Evolutionary conservation across 768 basidiomycete genomes (phyloP), one percentile per base, ranked within the genome.

Genomic region (Dentipellis fragilis): DNA sequence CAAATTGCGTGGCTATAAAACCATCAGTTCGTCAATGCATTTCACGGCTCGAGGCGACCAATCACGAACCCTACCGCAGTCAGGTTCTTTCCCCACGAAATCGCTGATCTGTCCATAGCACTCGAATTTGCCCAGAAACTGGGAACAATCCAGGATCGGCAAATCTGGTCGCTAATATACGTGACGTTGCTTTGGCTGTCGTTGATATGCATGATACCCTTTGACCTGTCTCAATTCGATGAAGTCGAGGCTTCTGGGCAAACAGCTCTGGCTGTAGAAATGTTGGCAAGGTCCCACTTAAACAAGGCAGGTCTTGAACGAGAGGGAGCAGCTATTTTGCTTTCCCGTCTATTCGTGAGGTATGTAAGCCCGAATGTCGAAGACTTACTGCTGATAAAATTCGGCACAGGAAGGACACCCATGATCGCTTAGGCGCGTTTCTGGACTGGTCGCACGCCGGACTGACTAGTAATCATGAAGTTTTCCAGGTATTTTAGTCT

Each of bases 31-130:
- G 85, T 78, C 42, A 38, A 58, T 52, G 50, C 60, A 51, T 22
- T 38, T 22, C 45, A 60, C 52, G 47, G 21, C 49, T 51, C 7
- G 23, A 10, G 17, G 40, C 16, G 8, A 19, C 35, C 21, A 35
- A 37, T 29, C 22, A 23, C 51, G 48, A 55, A 23, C 46, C 4
- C 22, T 59, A 57, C 62, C 59, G 56, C 65, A 99, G 95, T 87
- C 59, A 84, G 90, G 59, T 93, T 88, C 69, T 96, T 99, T 66
- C 95, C 95, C 42, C 95, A 97, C 65, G 86, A 92, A 64, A 78
- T 96, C 37, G 74, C 80, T 1, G 91, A 95, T 68, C 75, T 98
- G 3, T 79, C 83, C 0, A 77, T 90, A 51, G 87, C 85, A 0
- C 71, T 95, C 12, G 74, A 78, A 16, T 88, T 84, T 63, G 77